Base-by-base conservation (phyloP, 2,329 filamentous ascomycete species). In the Cordyceps cicadae region DNA sequence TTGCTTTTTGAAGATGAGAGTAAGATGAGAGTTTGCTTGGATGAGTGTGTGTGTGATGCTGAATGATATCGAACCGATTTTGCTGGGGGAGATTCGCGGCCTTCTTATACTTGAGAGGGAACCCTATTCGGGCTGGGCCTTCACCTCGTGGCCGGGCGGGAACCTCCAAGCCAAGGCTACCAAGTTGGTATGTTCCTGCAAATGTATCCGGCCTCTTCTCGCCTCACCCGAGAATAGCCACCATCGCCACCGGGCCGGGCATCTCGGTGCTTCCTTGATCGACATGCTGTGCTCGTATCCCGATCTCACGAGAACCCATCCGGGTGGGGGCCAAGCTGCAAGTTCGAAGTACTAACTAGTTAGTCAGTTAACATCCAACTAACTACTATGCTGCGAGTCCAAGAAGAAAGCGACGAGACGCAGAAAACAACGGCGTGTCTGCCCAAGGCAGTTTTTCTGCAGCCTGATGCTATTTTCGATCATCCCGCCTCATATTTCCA, bases 201-300 rank as follows among this genome's bases (percentile, higher is more conserved):
- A 37, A 37, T 37, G 34, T 37, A 8, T 37, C 34, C 34, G 34
- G 5, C 8, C 12, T 37, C 12, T 37, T 37, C 34, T 37, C 12
- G 2, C 12, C 34, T 37, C 46, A 57, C 32, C 29, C 54, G 19
- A 50, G 19, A 17, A 41, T 50, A 32, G 46, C 24, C 15, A 29
- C 32, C 15, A 24, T 29, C 9, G 9, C 34, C 32, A 46, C 21
- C 54, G 50, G 26, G 45, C 45, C 41, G 19, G n/a, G 45, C 32
- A 32, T 48, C 29, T 48, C 19, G 12, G 43, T 12, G 21, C 15
- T 41, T 29, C 54, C 9, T 57, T 41, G 54, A 57, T 50, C 54
- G 54, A 15, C 54, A 39, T 34, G 15, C 32, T 5, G 24, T 21
- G 32, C 46, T 57, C 54, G 54, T 57, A 57, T 57, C 54, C 54